Evolutionary conservation across 352 stramenopile species (phyloP).

Genomic region (Pythium brassicae): DNA sequence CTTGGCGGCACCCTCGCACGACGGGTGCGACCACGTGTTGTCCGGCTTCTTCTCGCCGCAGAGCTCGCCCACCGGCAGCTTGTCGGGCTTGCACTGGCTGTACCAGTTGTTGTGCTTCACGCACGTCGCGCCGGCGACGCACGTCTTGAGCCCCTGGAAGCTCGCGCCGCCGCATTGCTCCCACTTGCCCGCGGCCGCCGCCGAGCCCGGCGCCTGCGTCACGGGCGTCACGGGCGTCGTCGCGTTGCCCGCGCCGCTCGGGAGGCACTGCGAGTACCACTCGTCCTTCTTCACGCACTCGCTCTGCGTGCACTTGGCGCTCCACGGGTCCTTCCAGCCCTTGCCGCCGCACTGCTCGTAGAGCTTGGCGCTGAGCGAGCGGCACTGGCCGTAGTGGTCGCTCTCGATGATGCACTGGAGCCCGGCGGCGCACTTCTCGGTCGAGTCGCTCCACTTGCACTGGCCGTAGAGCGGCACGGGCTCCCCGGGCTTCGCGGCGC

Average conservation of each 20-base stretch:
- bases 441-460: slow-evolving; percentile 16
- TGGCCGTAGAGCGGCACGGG: slow-evolving; percentile 7
- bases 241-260: not conserved
- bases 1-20: slow-evolving; percentile 6
- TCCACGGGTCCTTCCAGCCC: slow-evolving; percentile 14
- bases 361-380: slow-evolving; percentile 13
- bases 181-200: slow-evolving; percentile 6
- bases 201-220: not conserved
- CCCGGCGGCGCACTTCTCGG: slow-evolving; percentile 9
- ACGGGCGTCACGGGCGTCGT: not conserved
- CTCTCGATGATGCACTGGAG: slow-evolving; percentile 23
- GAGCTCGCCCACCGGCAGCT: slow-evolving; percentile 14
- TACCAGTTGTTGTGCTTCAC: slow-evolving; percentile 24
- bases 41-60: slow-evolving; percentile 9
- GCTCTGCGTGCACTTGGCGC: slow-evolving; percentile 14
- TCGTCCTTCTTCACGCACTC: slow-evolving; percentile 17
- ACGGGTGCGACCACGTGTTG: slow-evolving; percentile 5
- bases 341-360: slow-evolving; percentile 28
- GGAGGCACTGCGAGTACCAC: slow-evolving; percentile 27
- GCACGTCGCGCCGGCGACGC: slow-evolving; percentile 17
- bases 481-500: not conserved
- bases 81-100: slow-evolving; percentile 20
- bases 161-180: slow-evolving; percentile 24
- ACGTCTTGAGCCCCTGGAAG: slow-evolving; percentile 11
- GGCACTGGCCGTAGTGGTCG: slow-evolving; percentile 26